Percentiles rank a stretch among this genome's conserved stretches.
These are phyloP conservation scores for Senna tora DNA, from an alignment of 306 rosid genomes.

Conservation along the genomic window DNA sequence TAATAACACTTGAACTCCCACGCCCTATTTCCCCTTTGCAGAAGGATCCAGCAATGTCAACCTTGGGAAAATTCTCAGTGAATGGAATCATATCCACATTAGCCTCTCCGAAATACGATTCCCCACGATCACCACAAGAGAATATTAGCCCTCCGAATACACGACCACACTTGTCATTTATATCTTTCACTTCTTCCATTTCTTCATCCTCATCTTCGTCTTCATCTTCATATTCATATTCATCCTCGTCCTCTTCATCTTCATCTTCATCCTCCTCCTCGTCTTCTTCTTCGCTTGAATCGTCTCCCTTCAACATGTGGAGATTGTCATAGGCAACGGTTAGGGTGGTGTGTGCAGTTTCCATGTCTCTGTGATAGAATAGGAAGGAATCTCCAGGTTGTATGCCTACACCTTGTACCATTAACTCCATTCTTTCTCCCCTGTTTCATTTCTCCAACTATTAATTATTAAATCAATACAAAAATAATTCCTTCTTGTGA, in stretches of 20 bases:
- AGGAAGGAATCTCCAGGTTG: conserved; percentile 38
- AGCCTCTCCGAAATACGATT: conserved; percentile 22
- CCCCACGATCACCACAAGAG: conserved; percentile 27
- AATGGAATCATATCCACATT: conserved; percentile 29
- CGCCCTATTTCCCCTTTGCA: conserved; percentile 39
- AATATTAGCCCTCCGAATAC: conserved; percentile 44
- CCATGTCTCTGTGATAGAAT: conserved; percentile 40
- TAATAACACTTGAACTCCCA: background rate
- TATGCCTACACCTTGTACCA: conserved; percentile 38
- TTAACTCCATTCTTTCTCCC: background rate
- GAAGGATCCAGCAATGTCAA: conserved; percentile 38
- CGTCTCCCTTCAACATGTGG: conserved; percentile 11
- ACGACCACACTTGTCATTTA: too few species aligned
- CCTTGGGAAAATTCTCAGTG: background rate
- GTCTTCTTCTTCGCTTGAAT: background rate
- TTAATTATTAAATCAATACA: too few species aligned
- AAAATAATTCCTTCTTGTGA: too few species aligned
- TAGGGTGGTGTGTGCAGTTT: conserved; percentile 11
- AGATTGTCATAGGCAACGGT: conserved; percentile 7
- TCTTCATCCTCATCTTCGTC: too few species aligned
- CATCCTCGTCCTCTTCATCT: too few species aligned
- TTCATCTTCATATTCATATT: too few species aligned
- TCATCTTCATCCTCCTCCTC: too few species aligned
- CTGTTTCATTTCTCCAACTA: background rate
- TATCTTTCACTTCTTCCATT: too few species aligned